Percentiles rank a stretch among this genome's conserved stretches.
Conservation (phyloP, 2,329 filamentous ascomycete species). For the Xylaria sp. region DNA sequence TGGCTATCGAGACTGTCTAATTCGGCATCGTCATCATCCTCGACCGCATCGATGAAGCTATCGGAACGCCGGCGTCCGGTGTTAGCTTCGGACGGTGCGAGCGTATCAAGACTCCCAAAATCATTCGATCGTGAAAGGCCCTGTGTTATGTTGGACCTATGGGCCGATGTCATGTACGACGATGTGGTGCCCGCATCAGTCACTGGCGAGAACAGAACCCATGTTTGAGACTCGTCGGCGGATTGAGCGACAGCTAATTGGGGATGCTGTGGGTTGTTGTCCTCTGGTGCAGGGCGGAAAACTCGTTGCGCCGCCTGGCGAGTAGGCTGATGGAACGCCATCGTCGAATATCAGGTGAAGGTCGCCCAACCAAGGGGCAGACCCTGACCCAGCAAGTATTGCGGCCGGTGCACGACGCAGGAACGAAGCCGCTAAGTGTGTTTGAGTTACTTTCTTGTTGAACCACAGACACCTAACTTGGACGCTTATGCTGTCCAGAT, state of each 20-base stretch:
- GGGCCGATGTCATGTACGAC: conserved; percentile 75
- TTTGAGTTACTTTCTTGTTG: background rate
- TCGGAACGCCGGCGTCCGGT: conserved; percentile 57
- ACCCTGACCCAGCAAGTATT: conserved; percentile 21
- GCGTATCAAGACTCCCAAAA: conserved; percentile 80
- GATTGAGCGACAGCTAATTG: conserved; percentile 51
- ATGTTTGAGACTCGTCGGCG: conserved; percentile 85
- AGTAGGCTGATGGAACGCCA: conserved; percentile 71
- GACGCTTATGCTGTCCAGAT: background rate
- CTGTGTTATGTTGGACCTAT: conserved; percentile 71
- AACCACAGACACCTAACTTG: background rate
- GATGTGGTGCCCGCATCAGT: conserved; percentile 67
- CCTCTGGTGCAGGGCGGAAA: conserved; percentile 54
- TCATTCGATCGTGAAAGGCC: conserved; percentile 82
- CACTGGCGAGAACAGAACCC: conserved; percentile 91
- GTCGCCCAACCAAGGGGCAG: conserved; percentile 30
- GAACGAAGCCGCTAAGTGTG: background rate
- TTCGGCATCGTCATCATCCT: conserved; percentile 75
- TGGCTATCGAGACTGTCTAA: conserved; percentile 94
- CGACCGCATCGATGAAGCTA: conserved; percentile 53
- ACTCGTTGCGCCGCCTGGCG: conserved; percentile 63
- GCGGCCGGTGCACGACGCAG: conserved; percentile 9
- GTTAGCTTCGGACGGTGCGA: conserved; percentile 68
- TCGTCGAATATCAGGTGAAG: conserved; percentile 45
- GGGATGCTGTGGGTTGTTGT: conserved; percentile 53